Conservation (phyloP, 2,329 filamentous ascomycete genomes). For the Colletotrichum higginsianum region DNA sequence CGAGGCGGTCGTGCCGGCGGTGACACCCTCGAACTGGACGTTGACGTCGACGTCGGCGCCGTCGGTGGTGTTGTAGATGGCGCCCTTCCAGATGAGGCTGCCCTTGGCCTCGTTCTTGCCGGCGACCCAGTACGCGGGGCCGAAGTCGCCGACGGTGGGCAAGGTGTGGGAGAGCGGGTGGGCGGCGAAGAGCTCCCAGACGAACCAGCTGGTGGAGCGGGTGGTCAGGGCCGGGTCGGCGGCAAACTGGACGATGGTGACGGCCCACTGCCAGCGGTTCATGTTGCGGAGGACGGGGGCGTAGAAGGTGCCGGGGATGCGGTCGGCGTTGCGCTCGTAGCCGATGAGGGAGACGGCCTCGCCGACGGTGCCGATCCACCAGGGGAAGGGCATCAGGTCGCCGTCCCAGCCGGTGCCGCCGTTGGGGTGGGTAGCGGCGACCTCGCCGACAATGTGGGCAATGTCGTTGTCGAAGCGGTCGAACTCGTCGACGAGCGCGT, state of each 20-base stretch:
- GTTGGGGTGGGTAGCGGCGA: slow-evolving; percentile 66
- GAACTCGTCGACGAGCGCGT: slow-evolving; percentile 65
- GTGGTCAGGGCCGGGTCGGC: slow-evolving; percentile 65
- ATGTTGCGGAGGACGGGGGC: slow-evolving; percentile 65
- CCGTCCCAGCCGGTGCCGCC: slow-evolving; percentile 64
- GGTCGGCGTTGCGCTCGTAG: slow-evolving; percentile 75
- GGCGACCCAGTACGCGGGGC: slow-evolving; percentile 66
- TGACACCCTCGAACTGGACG: slow-evolving; percentile 61
- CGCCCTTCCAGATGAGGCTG: slow-evolving; percentile 64
- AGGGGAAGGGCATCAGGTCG: slow-evolving; percentile 63
- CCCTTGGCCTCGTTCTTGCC: slow-evolving; percentile 60
- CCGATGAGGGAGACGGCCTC: slow-evolving; percentile 77
- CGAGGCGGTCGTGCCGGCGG: slow-evolving; percentile 55
- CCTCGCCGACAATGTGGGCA: slow-evolving; percentile 62
- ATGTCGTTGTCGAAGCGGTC: slow-evolving; percentile 67
- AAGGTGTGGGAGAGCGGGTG: slow-evolving; percentile 63
- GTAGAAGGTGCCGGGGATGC: slow-evolving; percentile 68
- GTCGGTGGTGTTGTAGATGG: slow-evolving; percentile 67
- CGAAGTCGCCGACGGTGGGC: slow-evolving; percentile 58
- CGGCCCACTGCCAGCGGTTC: slow-evolving; percentile 66
- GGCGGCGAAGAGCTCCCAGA: slow-evolving; percentile 64
- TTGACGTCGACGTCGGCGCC: slow-evolving; percentile 60
- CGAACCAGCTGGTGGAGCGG: slow-evolving; percentile 64
- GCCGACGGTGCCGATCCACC: slow-evolving; percentile 73
- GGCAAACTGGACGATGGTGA: slow-evolving; percentile 66